These are phyloP conservation scores for Hypoxylon sp. DNA, from an alignment of 2,329 filamentous ascomycete genomes.

Conservation along the genomic window DNA sequence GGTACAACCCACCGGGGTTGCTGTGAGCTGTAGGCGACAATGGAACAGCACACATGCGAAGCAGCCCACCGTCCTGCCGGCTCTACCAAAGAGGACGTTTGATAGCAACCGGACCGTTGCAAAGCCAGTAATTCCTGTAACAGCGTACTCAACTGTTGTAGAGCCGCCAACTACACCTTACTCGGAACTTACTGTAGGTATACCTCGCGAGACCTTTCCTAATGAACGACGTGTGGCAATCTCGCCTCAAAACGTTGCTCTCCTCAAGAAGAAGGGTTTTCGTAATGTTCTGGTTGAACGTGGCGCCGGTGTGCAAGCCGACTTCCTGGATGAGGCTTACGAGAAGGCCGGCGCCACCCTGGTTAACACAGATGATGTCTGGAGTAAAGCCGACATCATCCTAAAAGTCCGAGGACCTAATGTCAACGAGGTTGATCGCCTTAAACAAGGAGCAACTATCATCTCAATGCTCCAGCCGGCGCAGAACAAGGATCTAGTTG, in stretches of 20 bases:
- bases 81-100: conserved; percentile 46
- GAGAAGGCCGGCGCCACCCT: conserved; percentile 83
- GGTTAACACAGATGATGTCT: conserved; percentile 78
- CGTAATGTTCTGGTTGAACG: conserved; percentile 82
- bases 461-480: conserved; percentile 88
- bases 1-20: conserved; percentile 38
- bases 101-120: conserved; percentile 42
- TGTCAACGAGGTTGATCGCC: conserved; percentile 76
- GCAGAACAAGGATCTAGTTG: conserved; percentile 82
- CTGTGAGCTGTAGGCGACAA: conserved; percentile 45
- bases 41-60: conserved; percentile 53
- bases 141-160: conserved; percentile 53
- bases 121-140: conserved; percentile 47
- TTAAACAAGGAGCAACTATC: conserved; percentile 79
- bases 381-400: conserved; percentile 82
- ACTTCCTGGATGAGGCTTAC: conserved; percentile 84
- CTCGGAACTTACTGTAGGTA: conserved; percentile 79
- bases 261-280: conserved; percentile 90
- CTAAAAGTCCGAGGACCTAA: conserved; percentile 87
- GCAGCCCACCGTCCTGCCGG: conserved; percentile 52
- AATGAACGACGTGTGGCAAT: conserved; percentile 87
- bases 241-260: conserved; percentile 84
- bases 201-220: conserved; percentile 83
- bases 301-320: conserved; percentile 82
- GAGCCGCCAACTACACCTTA: conserved; percentile 72